Conservation (phyloP, 805 yeast genomes). For the Starmera amethionina region DNA sequence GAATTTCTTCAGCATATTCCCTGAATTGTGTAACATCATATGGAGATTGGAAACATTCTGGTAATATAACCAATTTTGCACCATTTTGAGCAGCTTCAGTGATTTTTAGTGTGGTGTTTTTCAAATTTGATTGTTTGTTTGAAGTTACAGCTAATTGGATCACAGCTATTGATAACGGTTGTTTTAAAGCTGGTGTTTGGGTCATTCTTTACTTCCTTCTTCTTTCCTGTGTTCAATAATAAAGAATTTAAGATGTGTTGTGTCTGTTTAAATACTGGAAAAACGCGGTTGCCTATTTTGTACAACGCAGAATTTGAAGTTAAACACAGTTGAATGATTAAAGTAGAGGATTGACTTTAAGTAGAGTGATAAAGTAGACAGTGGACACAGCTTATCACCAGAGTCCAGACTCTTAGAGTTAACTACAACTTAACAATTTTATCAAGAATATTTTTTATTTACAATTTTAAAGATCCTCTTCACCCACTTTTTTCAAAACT, state of each 20-base stretch:
- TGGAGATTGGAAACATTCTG: slow-evolving; percentile 95
- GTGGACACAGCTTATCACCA: not conserved
- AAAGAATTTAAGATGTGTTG: too few species aligned
- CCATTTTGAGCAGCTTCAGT: slow-evolving; percentile 1
- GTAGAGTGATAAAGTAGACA: too few species aligned
- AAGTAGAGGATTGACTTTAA: too few species aligned
- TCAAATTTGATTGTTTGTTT: not conserved
- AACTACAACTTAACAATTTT: too few species aligned
- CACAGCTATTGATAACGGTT: not conserved
- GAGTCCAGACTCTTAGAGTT: too few species aligned
- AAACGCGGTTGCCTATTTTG: too few species aligned
- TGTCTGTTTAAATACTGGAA: too few species aligned
- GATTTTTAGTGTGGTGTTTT: not conserved
- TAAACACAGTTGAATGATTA: too few species aligned
- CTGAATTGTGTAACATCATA: slow-evolving; percentile 80
- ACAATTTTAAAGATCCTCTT: too few species aligned
- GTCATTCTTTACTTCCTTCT: not conserved
- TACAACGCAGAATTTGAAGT: too few species aligned
- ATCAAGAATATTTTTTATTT: too few species aligned
- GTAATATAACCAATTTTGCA: slow-evolving; percentile 57
- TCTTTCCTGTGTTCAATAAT: not conserved
- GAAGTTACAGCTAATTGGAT: not conserved
- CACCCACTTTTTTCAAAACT: not conserved
- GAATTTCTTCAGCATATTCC: slow-evolving; percentile 75
- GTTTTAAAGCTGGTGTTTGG: not conserved